Conservation (phyloP, 345 rosid species). For the Salix koriyanagi region DNA sequence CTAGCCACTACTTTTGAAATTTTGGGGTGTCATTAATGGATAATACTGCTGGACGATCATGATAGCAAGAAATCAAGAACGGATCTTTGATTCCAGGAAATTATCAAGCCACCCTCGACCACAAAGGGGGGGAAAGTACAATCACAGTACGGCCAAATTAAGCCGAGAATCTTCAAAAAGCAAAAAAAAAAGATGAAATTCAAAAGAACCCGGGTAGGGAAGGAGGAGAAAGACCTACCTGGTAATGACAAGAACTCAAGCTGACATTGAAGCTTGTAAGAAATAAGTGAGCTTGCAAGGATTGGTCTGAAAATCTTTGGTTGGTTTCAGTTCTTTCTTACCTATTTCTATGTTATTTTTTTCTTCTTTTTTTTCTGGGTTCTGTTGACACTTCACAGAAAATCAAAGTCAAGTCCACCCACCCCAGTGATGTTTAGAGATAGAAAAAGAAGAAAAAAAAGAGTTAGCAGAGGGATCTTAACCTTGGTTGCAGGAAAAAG, state of each 20-base stretch:
- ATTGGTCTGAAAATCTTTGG: neutral
- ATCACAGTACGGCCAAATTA: neutral
- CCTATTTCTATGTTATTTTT: neutral
- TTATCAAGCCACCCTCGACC: no score
- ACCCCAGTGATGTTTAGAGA: neutral
- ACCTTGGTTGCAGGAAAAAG: neutral
- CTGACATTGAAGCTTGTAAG: neutral
- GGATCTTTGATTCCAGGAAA: no score
- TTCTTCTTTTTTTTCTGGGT: neutral
- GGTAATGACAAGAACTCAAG: neutral
- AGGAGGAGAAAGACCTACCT: neutral
- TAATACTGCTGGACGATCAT: no score
- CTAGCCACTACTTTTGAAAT: no score
- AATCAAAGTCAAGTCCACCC: neutral
- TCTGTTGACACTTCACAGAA: neutral
- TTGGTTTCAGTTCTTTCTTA: neutral
- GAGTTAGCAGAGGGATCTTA: neutral
- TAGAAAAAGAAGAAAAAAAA: neutral
- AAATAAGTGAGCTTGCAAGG: neutral
- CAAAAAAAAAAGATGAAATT: no score
- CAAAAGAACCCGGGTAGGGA: neutral
- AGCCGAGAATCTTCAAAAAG: slow-evolving; percentile 5
- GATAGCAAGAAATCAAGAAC: no score
- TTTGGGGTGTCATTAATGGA: no score
- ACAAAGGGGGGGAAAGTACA: no score